These are phyloP conservation scores for Salvia hispanica DNA, from an alignment of 257 asterid genomes.

Conservation along the genomic window DNA sequence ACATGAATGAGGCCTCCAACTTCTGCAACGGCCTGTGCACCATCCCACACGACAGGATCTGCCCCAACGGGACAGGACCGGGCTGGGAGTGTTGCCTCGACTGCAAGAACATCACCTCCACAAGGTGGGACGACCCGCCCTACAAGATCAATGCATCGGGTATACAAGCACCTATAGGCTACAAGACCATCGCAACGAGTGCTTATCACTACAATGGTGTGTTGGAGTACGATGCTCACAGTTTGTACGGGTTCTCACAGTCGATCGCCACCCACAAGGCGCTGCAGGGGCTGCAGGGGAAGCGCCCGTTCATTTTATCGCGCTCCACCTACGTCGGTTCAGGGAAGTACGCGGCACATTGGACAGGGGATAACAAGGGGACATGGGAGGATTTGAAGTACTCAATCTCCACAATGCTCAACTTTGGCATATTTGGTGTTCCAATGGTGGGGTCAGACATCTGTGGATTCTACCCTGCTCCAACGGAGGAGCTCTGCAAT, in stretches of 20 bases:
- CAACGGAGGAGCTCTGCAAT: conserved; percentile 91
- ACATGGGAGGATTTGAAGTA: conserved; percentile 85
- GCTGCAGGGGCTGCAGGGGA: conserved; percentile 66
- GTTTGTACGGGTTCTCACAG: conserved; percentile 80
- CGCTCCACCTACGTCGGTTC: conserved; percentile 90
- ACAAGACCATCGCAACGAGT: conserved; percentile 88
- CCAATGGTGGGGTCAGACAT: conserved; percentile 99
- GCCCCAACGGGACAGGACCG: conserved; percentile 86
- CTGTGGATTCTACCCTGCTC: conserved; percentile 91
- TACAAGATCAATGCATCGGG: conserved; percentile 96
- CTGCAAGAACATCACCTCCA: conserved; percentile 74
- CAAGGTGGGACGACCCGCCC: conserved; percentile 95
- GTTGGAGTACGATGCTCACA: conserved; percentile 89
- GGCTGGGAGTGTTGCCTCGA: conserved; percentile 93
- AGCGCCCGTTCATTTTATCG: conserved; percentile 80
- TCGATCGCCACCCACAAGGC: conserved; percentile 85
- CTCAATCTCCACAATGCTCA: conserved; percentile 78
- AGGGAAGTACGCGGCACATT: conserved; percentile 80
- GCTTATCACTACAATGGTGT: conserved; percentile 83
- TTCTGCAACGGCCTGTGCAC: conserved; percentile 79
- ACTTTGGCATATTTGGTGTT: conserved; percentile 86
- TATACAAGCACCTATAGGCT: conserved; percentile 64
- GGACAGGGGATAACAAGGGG: conserved; percentile 97
- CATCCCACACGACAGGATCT: conserved; percentile 55
- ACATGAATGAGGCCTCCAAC: conserved; percentile 85